Evolutionary conservation across 192 early-diverging fungal species (phyloP), one percentile per base, ranked within the genome.

Genomic region (Rhizophagus sp.): DNA sequence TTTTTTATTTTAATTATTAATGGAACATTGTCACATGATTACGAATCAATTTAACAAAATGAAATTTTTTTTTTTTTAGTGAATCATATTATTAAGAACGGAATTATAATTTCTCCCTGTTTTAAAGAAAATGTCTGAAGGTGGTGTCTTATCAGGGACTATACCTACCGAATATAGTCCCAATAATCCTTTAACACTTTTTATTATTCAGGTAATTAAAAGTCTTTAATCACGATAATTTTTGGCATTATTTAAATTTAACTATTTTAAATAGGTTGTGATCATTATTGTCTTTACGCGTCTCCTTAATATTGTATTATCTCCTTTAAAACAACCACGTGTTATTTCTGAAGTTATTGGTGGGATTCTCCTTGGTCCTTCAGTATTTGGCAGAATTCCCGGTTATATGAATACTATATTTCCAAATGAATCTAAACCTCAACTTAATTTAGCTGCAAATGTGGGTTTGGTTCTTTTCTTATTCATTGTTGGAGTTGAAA

Each of bases 341-440:
- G 97, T 97, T 49, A 97, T 98, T 66, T 92, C 96, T 47, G 97
- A 98, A 82, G 92, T 98, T 62, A 81, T 97, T 50, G 96, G 93
- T 49, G 96, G 96, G 11, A 95, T 97, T 75, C 79, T 97, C 4
- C 89, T 98, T 12, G 97, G 97, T 0, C 95, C 95, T 2, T 93
- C 96, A 3, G 94, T 90, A 8, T 87, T 98, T 36, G 94, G 94
- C 4, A 89, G 90, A 44, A 94, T 92, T 71, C 88, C 89, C 25
- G 88, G 85, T 5, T 97, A 94, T 82, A 80, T 81, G 64, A 73
- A 81, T 30, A 91, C 88, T 44, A 88, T 98, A 3, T 98, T 99
- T 83, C 94, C 94, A 33, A 24, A 82, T 0, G 81, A 49, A 1
- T 96, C 96, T 1, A 76, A 96, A 22, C 88, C 91, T 12, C 88